These are phyloP conservation scores for Cutaneotrichosporon sp. DNA, from an alignment of 1,284 basidiomycete species.

Conservation along the genomic window DNA sequence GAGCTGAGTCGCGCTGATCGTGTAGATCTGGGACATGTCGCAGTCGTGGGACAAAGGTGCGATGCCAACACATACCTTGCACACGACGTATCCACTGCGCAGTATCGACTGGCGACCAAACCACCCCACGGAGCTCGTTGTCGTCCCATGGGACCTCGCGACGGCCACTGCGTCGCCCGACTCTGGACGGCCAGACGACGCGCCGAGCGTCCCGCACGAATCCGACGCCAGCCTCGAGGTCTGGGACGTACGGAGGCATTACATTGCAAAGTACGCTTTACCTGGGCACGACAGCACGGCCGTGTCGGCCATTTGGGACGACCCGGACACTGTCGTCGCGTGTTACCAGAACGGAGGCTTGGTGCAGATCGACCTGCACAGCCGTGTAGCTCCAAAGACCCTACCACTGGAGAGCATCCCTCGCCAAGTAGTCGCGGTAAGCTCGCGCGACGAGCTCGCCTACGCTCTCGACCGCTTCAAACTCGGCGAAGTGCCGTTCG, in stretches of 20 bases:
- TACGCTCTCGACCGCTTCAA: constrained; percentile 61
- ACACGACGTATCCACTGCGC: constrained; percentile 68
- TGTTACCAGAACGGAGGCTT: constrained; percentile 72
- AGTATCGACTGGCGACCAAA: constrained; percentile 71
- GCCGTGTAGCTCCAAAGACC: constrained; percentile 9
- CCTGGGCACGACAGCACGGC: constrained; percentile 27
- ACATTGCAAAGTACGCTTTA: constrained; percentile 76
- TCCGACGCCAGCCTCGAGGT: constrained; percentile 59
- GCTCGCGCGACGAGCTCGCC: constrained; percentile 60
- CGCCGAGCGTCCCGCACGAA: constrained; percentile 18
- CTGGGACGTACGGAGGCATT: constrained; percentile 77
- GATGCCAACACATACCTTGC: constrained; percentile 64
- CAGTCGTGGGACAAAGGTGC: constrained; percentile 49
- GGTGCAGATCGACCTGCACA: constrained; percentile 64
- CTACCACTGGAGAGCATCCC: constrained; percentile 63
- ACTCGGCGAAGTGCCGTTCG: constrained; percentile 70
- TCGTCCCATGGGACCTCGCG: constrained; percentile 38
- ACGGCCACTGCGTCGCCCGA: constrained; percentile 3
- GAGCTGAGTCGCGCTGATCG: background rate
- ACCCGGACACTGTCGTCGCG: constrained; percentile 68
- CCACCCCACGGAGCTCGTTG: constrained; percentile 69
- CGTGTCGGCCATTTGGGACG: constrained; percentile 62
- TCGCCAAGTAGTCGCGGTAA: constrained; percentile 64
- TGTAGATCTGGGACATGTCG: constrained; percentile 72
- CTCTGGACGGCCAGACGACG: constrained; percentile 9